Evolutionary conservation across 805 yeast genomes (phyloP).

Genomic region (Middelhovenomyces tepae): DNA sequence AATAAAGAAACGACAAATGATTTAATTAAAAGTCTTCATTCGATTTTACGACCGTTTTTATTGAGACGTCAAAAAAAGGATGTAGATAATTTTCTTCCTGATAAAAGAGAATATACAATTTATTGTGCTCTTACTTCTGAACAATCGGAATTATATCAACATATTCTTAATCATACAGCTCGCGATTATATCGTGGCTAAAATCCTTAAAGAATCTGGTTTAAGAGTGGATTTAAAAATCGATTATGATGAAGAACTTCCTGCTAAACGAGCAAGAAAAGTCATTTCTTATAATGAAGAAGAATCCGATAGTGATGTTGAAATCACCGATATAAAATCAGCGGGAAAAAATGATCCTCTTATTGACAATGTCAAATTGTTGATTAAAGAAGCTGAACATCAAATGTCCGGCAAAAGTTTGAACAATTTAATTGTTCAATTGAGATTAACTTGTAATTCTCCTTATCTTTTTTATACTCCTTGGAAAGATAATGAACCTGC

Average conservation of each 20-base stretch:
- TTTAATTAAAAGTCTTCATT: conserved; percentile 69
- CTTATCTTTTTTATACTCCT: conserved; percentile 76
- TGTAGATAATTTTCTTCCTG: conserved; percentile 64
- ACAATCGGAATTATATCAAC: conserved; percentile 57
- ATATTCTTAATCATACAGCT: conserved; percentile 34
- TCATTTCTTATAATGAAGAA: conserved; percentile 8
- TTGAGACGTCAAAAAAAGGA: conserved; percentile 72
- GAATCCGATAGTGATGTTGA: too few species aligned
- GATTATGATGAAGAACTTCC: conserved; percentile 1
- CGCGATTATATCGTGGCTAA: conserved; percentile 24
- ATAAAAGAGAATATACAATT: conserved; percentile 80
- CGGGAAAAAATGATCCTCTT: conserved; percentile 6
- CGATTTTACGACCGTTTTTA: conserved; percentile 80
- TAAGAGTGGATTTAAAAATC: conserved; percentile 3
- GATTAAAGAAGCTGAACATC: conserved; percentile 25
- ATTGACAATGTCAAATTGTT: conserved; percentile 13
- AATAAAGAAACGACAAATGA: conserved; percentile 50
- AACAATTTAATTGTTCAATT: conserved; percentile 76
- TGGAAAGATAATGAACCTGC: conserved; percentile 41
- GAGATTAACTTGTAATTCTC: conserved; percentile 77
- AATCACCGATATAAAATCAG: too few species aligned
- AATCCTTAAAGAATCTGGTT: conserved; percentile 17
- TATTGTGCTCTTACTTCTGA: conserved; percentile 56
- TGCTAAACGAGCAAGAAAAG: conserved; percentile 4
- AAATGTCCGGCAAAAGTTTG: conserved; percentile 43